Base-by-base conservation (phyloP, 2,329 filamentous ascomycete genomes). In the Byssochlamys sp. region DNA sequence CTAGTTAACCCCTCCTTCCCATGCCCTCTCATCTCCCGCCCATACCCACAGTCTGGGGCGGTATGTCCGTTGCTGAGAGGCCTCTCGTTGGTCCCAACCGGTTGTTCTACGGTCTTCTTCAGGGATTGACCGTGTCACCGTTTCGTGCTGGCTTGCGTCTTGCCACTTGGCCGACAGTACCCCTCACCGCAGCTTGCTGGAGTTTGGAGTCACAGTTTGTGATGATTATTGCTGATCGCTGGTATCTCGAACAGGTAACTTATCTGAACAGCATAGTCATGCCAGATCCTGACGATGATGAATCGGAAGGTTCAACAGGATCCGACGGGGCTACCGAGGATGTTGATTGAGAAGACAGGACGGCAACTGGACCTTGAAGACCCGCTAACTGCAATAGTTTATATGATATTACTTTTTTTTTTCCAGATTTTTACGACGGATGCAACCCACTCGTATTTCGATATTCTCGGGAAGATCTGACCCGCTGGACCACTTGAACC, bases 241-340 rank as follows among this genome's bases (percentile, higher is more conserved):
- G 3, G 35, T 45, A 39, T 52, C 19, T 48, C 35, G 14, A 54
- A 52, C 63, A 89, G 86, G 77, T 90, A 55, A 83, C 84, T 29
- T 89, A 88, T 71, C 71, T 90, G 59, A 91, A 90, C 66, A 82
- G 79, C 58, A 80, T 88, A 50, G 85, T 89, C 58, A 88, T 88
- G 86, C 87, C 88, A 2, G 88, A 90, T 67, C 79, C 78, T 5
- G 78, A 78, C 12, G 75, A 76, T 11, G 7, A 31, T 28, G 14
- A 14, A 25, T 25, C 24, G 10, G 67, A 69, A 4, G 75, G 75
- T 12, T 39, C 14, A 9, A 29, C 28, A n/a, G 35, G 35, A 12
- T 68, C 68, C 7, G 69, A 69, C 10, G 74, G 73, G 4, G 73
- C 72, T 0, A 73, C 64, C 24, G 65, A 66, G 24, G 60, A 39